Evolutionary conservation across 331 rosid genomes (phyloP).

Genomic region (Acacia concinna): DNA sequence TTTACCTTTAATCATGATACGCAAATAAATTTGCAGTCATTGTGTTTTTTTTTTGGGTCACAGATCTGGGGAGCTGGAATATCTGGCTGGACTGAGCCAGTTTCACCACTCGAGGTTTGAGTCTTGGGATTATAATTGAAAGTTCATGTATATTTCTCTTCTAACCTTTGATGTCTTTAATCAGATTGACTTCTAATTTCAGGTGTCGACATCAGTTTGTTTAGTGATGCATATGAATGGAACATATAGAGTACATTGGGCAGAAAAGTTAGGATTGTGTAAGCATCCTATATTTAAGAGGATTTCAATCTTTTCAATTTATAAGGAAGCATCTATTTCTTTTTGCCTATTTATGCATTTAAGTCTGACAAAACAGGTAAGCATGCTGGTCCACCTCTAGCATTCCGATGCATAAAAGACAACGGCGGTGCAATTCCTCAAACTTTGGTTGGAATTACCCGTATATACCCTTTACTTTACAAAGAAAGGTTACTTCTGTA

Average conservation of each 20-base stretch:
- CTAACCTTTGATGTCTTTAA: slow-evolving; percentile 20
- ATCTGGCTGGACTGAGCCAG: slow-evolving; percentile 77
- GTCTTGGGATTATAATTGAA: slow-evolving; percentile 23
- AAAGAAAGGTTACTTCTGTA: slow-evolving; percentile 66
- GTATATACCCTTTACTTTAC: slow-evolving; percentile 84
- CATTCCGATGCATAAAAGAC: slow-evolving; percentile 78
- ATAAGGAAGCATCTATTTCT: slow-evolving; percentile 22
- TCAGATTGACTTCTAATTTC: slow-evolving; percentile 40
- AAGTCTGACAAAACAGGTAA: slow-evolving; percentile 51
- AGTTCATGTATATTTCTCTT: background rate
- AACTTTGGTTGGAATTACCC: slow-evolving; percentile 77
- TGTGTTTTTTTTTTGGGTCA: slow-evolving; percentile 19
- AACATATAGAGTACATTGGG: slow-evolving; percentile 93
- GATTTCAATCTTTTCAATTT: slow-evolving; percentile 27
- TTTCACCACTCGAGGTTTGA: slow-evolving; percentile 83
- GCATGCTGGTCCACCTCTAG: slow-evolving; percentile 71
- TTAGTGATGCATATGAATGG: slow-evolving; percentile 83
- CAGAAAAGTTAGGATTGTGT: slow-evolving; percentile 85
- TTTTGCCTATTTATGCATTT: slow-evolving; percentile 29
- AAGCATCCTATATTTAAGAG: slow-evolving; percentile 36
- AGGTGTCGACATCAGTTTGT: slow-evolving; percentile 63
- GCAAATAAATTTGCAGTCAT: slow-evolving; percentile 22
- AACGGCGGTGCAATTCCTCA: slow-evolving; percentile 78
- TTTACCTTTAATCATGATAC: slow-evolving; percentile 19
- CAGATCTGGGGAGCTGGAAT: slow-evolving; percentile 93